A percentile compares a stretch with the other conserved stretches of the same genome.
Conservation (phyloP, 345 rosid species). For the Eucalyptus fibrosa region DNA sequence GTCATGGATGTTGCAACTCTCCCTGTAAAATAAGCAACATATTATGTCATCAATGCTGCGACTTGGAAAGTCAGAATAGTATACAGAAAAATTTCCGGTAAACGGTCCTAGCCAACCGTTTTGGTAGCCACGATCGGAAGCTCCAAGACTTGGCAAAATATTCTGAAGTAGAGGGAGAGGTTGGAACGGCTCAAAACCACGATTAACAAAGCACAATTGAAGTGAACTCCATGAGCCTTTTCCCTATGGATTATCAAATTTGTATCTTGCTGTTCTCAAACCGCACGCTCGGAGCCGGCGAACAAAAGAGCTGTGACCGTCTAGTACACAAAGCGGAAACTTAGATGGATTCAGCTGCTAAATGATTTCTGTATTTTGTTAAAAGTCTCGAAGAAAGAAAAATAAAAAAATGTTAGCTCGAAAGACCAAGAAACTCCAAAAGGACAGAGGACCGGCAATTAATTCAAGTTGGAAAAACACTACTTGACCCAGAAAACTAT, state of each 20-base stretch:
- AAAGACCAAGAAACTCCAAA: not conserved
- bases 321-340: not conserved
- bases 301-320: not conserved
- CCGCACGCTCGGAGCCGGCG: not conserved
- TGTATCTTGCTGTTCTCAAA: not conserved
- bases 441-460: not conserved
- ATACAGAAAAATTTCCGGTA: not conserved
- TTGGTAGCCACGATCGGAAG: not conserved
- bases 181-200: not conserved
- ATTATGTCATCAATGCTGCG: not conserved
- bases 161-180: not conserved
- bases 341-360: not conserved
- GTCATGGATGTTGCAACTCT: not conserved
- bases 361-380: not conserved
- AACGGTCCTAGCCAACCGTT: not conserved
- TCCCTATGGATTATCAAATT: not conserved
- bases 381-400: not conserved
- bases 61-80: not conserved
- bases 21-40: not conserved
- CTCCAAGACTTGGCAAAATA: not conserved
- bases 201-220: not conserved
- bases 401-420: not conserved
- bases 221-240: not conserved
- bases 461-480: not conserved
- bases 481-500: not conserved